phyloP scores from a whole-genome alignment of 202 grass and related monocot genomes.

The Brachypodium distachyon region DNA sequence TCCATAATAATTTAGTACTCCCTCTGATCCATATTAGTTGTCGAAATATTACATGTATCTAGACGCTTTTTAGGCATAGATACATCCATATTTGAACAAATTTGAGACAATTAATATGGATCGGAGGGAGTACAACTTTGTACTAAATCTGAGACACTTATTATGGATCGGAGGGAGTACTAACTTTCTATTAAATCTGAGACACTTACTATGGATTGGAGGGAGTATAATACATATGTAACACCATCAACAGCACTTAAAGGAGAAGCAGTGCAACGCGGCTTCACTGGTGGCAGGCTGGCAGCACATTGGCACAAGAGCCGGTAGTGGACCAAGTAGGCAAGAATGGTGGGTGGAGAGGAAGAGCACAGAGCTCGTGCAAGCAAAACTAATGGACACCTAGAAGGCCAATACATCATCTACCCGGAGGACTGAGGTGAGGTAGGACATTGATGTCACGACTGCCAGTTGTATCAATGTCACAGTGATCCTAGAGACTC shows the following conservation, averaged over 20 bases:
- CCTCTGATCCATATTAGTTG: too few relatives aligned
- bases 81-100: too few relatives aligned
- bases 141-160: too few relatives aligned
- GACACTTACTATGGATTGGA: background rate
- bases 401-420: background rate
- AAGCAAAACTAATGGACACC: background rate
- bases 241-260: too few relatives aligned
- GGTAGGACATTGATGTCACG: background rate
- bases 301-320: background rate
- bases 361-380: background rate
- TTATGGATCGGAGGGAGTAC: too few relatives aligned
- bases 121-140: too few relatives aligned
- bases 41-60: too few relatives aligned
- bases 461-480: background rate
- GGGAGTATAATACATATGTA: too few relatives aligned
- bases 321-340: background rate
- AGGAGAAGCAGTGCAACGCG: background rate
- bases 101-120: too few relatives aligned
- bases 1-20: too few relatives aligned
- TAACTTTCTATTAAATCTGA: too few relatives aligned
- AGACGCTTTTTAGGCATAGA: too few relatives aligned
- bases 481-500: background rate
- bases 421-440: background rate
- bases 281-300: background rate
- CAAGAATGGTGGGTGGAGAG: background rate